Evolutionary conservation across 306 rosid species (phyloP).

Genomic region (Corylus avellana): DNA sequence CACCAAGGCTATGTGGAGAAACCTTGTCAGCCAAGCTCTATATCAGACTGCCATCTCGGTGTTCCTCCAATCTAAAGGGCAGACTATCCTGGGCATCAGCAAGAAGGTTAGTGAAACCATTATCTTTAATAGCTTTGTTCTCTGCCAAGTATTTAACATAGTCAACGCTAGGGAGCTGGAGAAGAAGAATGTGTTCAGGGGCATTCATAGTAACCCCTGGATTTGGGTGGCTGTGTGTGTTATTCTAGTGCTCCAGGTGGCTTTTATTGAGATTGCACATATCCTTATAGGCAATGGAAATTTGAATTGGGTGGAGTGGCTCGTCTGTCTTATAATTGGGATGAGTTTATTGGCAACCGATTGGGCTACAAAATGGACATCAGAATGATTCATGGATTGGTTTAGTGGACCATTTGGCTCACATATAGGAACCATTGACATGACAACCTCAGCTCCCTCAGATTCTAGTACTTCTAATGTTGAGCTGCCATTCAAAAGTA

Average conservation of each 20-base stretch:
- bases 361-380: slow-evolving; percentile 14
- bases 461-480: neutral
- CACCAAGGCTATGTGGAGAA: slow-evolving; percentile 28
- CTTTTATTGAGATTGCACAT: slow-evolving; percentile 20
- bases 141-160: slow-evolving; percentile 28
- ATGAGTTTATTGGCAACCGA: slow-evolving; percentile 7
- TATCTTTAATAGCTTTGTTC: slow-evolving; percentile 19
- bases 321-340: neutral
- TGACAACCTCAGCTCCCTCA: neutral
- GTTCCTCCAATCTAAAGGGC: slow-evolving; percentile 8
- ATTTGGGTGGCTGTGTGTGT: slow-evolving; percentile 13
- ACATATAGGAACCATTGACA: neutral
- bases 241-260: slow-evolving; percentile 5
- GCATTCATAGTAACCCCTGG: neutral
- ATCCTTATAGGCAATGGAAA: slow-evolving; percentile 10
- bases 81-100: slow-evolving; percentile 16
- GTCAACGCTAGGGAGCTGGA: slow-evolving; percentile 20
- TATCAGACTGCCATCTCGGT: slow-evolving; percentile 12
- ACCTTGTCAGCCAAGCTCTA: slow-evolving; percentile 15
- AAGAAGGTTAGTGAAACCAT: slow-evolving; percentile 6
- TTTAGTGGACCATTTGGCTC: neutral
- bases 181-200: slow-evolving; percentile 15
- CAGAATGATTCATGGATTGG: neutral
- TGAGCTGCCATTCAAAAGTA: neutral
- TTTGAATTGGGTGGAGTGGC: slow-evolving; percentile 22